Conservation (phyloP, 495 filamentous ascomycete species). For the Tuber microsphaerosporum region DNA sequence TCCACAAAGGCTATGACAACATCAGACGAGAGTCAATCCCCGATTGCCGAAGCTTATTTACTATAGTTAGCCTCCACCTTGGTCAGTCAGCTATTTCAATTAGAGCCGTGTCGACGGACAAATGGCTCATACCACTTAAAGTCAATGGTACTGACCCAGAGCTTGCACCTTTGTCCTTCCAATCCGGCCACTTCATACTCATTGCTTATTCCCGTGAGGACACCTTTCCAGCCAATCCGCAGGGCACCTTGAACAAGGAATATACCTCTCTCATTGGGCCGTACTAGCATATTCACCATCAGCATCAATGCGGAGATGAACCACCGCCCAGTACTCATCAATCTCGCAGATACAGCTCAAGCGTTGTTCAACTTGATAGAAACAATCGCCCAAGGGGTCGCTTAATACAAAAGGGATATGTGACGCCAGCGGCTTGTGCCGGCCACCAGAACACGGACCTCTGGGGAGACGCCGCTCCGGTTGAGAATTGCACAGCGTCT, state of each 20-base stretch:
- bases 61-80: slow-evolving; percentile 42
- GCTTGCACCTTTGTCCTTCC: slow-evolving; percentile 46
- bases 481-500: slow-evolving; percentile 46
- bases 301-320: slow-evolving; percentile 60
- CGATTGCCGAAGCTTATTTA: slow-evolving; percentile 43
- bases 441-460: slow-evolving; percentile 50
- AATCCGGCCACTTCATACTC: slow-evolving; percentile 48
- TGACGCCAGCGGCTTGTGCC: slow-evolving; percentile 48
- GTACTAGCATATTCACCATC: slow-evolving; percentile 49
- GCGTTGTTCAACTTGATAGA: slow-evolving; percentile 47
- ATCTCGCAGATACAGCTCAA: slow-evolving; percentile 42
- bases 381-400: slow-evolving; percentile 42
- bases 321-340: slow-evolving; percentile 51
- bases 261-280: slow-evolving; percentile 50
- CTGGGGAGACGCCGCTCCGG: slow-evolving; percentile 49
- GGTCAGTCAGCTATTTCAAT: slow-evolving; percentile 19
- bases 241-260: slow-evolving; percentile 54
- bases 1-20: slow-evolving; percentile 28
- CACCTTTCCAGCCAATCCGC: slow-evolving; percentile 52
- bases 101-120: slow-evolving; percentile 41
- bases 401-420: slow-evolving; percentile 48
- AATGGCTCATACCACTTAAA: slow-evolving; percentile 33
- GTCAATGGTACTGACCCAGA: slow-evolving; percentile 40
- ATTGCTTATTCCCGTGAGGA: slow-evolving; percentile 46
- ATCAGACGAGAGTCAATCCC: slow-evolving; percentile 40